Evolutionary conservation across 345 rosid genomes (phyloP), one percentile per base, ranked within the genome.

Genomic region (Euclidium syriacum): DNA sequence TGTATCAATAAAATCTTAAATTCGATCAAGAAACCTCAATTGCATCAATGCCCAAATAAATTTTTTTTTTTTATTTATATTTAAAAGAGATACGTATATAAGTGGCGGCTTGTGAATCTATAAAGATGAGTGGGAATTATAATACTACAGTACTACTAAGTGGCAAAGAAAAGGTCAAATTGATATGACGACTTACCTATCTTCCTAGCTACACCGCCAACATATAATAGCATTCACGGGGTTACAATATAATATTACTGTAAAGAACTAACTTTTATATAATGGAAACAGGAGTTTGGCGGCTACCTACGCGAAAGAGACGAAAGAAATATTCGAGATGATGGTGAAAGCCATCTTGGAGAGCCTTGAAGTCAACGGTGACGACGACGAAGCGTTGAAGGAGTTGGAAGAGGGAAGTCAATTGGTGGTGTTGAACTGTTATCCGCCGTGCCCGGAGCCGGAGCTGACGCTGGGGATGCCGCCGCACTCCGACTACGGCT

Each of bases 381-480:
- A 54, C 25, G 70, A 48, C n/a, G 77, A 68, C 9, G 75, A 75
- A 49, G 68, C 76, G 3, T 22, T 73, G 14, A 62, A 65, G 49
- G 71, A 84, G 41, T 73, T 91, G 17, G 22, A 79, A 68, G 81
- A 78, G 26, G 98, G 91, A 19, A 86, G 91, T 80, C 98, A 88
- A 70, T 38, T 88, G 36, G 71, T 91, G 81, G 83, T 91, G 26
- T 68, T 86, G 4, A 88, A 91, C 44, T 84, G 81, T 66, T 91
- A 75, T 61, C 98, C 98, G 10, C 83, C 79, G 15, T 91, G 98
- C 50, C 98, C 96, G 5, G 84, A 91, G 53, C 98, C 98, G 6
- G 86, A 88, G 34, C 76, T 88, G 26, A 91, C 98, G 3, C 68
- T 91, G 2, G 96, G 98, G 53, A 88, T 91, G 88, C 98, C 98